phyloP scores from a whole-genome alignment of 2,329 filamentous ascomycete genomes.

The Triangularia setosa region DNA sequence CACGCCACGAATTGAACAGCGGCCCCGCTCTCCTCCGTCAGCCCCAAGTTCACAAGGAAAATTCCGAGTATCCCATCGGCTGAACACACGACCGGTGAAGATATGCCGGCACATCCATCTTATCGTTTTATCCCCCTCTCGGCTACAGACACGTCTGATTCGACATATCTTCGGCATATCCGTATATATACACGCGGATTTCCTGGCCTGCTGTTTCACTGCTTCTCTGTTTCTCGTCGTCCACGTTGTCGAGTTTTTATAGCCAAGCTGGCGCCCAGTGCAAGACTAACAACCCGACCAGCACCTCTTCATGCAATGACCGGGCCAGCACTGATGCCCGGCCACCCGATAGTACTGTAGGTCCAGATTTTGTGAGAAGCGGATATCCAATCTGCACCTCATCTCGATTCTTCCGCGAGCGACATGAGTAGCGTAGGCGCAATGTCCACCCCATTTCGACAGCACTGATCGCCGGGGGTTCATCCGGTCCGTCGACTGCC shows the following conservation, averaged over 20 bases:
- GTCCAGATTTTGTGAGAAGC: neutral
- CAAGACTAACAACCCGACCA: neutral
- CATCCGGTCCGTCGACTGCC: neutral
- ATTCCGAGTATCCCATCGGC: neutral
- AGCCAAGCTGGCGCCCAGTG: neutral
- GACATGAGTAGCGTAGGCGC: slow-evolving; percentile 2
- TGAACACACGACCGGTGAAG: neutral
- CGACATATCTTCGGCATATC: neutral
- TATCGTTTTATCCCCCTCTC: neutral
- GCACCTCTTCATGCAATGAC: neutral
- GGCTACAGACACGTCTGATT: neutral
- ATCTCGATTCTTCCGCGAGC: slow-evolving; percentile 1
- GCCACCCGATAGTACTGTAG: neutral
- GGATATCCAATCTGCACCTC: slow-evolving; percentile 3
- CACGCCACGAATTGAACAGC: neutral
- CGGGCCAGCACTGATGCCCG: neutral
- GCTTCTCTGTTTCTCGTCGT: neutral
- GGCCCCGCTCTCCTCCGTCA: neutral
- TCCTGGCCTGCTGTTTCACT: neutral
- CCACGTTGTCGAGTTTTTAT: neutral
- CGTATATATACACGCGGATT: too few relatives aligned
- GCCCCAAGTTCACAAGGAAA: neutral
- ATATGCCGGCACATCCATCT: neutral
- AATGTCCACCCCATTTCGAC: neutral
- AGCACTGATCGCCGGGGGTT: neutral